These are phyloP conservation scores for Chaetomium sp. DNA, from an alignment of 2,329 filamentous ascomycete species.

Conservation along the genomic window DNA sequence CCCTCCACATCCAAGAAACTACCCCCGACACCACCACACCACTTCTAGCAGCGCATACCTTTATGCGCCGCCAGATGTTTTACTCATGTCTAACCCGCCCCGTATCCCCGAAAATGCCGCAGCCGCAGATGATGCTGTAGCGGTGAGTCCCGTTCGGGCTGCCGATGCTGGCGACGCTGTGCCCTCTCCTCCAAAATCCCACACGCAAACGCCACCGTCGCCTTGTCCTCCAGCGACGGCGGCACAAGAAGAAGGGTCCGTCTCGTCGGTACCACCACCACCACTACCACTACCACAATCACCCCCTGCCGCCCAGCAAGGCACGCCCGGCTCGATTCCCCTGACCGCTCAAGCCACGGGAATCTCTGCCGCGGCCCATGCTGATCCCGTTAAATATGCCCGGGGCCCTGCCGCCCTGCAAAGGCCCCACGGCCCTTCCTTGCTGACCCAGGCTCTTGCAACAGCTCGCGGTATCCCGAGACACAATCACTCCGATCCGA, in stretches of 20 bases:
- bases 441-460: slow-evolving; percentile 61
- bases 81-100: slow-evolving; percentile 60
- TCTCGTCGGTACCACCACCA: slow-evolving; percentile 30
- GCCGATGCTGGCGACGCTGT: slow-evolving; percentile 19
- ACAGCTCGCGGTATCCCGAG: slow-evolving; percentile 57
- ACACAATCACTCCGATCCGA: slow-evolving; percentile 33
- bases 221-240: slow-evolving; percentile 13
- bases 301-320: slow-evolving; percentile 25
- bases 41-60: slow-evolving; percentile 16
- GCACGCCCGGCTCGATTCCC: slow-evolving; percentile 30
- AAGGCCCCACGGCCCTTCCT: slow-evolving; percentile 54
- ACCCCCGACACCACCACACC: slow-evolving; percentile 12
- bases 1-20: neutral
- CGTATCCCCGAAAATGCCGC: slow-evolving; percentile 58
- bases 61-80: slow-evolving; percentile 52
- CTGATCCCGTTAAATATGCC: slow-evolving; percentile 52
- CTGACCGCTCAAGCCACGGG: slow-evolving; percentile 29
- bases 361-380: slow-evolving; percentile 38
- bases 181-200: slow-evolving; percentile 14
- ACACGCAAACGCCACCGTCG: slow-evolving; percentile 17
- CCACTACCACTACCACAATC: slow-evolving; percentile 20
- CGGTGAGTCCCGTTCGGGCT: slow-evolving; percentile 44
- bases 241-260: slow-evolving; percentile 24
- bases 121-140: slow-evolving; percentile 43
- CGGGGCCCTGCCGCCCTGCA: slow-evolving; percentile 46